Evolutionary conservation across 495 filamentous ascomycete species (phyloP).

Genomic region (Trichocladium antarcticum): DNA sequence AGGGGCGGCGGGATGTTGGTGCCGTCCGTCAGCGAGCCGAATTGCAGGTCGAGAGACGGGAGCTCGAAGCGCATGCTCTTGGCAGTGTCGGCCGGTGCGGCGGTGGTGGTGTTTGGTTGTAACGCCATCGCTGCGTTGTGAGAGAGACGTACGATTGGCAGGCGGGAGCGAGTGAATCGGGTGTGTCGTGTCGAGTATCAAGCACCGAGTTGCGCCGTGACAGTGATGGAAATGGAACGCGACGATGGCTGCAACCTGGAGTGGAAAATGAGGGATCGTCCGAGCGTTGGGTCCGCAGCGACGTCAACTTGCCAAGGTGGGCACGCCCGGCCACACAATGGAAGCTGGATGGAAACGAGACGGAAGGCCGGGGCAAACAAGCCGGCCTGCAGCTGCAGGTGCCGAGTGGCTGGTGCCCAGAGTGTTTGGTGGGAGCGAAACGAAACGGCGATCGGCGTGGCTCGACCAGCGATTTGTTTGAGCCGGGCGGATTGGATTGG

Average conservation of each 20-base stretch:
- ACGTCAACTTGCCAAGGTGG: neutral
- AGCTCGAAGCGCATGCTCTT: constrained; percentile 41
- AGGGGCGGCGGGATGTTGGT: constrained; percentile 46
- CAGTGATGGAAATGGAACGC: neutral
- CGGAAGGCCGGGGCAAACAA: constrained; percentile 1
- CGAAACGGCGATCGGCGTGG: constrained; percentile 1
- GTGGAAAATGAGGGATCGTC: constrained; percentile 9
- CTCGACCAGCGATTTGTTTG: too few relatives aligned
- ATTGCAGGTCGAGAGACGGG: constrained; percentile 40
- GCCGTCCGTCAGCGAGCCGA: constrained; percentile 45
- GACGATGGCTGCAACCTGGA: neutral
- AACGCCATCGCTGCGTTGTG: constrained; percentile 18
- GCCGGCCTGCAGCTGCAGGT: neutral
- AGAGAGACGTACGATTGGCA: neutral
- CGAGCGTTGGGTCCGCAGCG: constrained; percentile 5
- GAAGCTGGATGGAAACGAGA: constrained; percentile 1
- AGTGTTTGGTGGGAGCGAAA: constrained; percentile 9
- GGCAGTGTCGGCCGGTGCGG: constrained; percentile 1
- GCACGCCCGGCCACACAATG: neutral
- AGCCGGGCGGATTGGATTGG: too few relatives aligned
- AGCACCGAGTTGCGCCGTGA: neutral
- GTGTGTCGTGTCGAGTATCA: too few relatives aligned
- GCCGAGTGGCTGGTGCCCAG: constrained; percentile 10
- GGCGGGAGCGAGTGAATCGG: too few relatives aligned
- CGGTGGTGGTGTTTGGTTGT: constrained; percentile 12